Evolutionary conservation across 2,329 filamentous ascomycete species (phyloP).

Genomic region (Trichophyton mentagrophytes): DNA sequence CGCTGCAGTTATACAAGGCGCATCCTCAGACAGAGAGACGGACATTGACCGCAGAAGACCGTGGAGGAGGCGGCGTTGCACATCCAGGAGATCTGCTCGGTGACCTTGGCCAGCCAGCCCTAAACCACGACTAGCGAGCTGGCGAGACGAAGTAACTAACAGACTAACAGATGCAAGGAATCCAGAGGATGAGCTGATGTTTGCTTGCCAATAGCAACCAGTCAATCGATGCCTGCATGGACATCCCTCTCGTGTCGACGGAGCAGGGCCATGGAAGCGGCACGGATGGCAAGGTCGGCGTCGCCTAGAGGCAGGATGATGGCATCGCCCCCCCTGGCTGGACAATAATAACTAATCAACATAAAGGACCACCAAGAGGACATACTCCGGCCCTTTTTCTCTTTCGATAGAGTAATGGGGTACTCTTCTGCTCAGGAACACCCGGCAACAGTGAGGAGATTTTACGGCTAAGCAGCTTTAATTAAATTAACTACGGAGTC

Average conservation of each 20-base stretch:
- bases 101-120: too few species aligned
- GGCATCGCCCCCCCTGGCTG: neutral
- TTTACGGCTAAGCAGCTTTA: neutral
- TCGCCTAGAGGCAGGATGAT: neutral
- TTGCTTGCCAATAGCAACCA: neutral
- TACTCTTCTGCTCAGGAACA: too few species aligned
- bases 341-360: neutral
- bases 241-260: neutral
- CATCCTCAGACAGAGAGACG: too few species aligned
- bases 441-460: too few species aligned
- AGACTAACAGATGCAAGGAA: neutral
- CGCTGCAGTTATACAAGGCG: too few species aligned
- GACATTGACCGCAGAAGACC: too few species aligned
- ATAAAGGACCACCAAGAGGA: neutral
- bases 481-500: neutral
- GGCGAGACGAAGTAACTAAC: too few species aligned
- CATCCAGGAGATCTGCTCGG: too few species aligned
- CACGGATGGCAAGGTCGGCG: neutral
- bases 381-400: too few species aligned
- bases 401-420: too few species aligned
- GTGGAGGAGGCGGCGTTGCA: too few species aligned
- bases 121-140: too few species aligned
- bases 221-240: neutral
- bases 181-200: neutral
- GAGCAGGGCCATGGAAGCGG: neutral